These are phyloP conservation scores for Phialemoniopsis sp. DNA, from an alignment of 2,329 filamentous ascomycete species.

Conservation along the genomic window DNA sequence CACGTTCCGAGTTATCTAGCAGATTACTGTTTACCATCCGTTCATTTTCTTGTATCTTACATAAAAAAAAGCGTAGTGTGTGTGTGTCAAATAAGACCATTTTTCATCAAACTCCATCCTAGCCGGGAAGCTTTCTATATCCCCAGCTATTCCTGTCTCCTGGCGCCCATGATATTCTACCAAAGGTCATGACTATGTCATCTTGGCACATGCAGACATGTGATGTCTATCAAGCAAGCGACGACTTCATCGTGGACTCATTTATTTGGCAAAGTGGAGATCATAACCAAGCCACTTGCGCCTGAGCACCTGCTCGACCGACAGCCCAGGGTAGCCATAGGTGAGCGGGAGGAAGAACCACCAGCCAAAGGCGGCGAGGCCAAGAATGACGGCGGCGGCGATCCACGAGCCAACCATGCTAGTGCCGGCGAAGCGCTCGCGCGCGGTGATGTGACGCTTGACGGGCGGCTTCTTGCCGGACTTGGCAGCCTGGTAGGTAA, in stretches of 20 bases:
- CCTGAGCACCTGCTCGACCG: constrained; percentile 69
- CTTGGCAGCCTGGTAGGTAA: constrained; percentile 36
- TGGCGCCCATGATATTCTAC: no score
- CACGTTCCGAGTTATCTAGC: no score
- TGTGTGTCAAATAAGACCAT: no score
- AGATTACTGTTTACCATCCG: no score
- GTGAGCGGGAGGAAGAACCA: constrained; percentile 93
- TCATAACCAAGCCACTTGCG: constrained; percentile 98
- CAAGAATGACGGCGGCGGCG: constrained; percentile 66
- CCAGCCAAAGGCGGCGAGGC: constrained; percentile 70
- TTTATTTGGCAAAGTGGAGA: constrained; percentile 95
- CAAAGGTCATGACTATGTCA: no score
- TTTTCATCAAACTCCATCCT: no score
- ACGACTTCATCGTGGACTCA: neutral
- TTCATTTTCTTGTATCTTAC: no score
- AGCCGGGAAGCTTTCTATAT: no score
- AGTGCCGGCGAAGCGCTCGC: constrained; percentile 75
- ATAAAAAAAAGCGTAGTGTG: no score
- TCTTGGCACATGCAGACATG: no score
- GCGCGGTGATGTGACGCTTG: constrained; percentile 68
- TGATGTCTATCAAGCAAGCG: no score
- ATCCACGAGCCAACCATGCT: constrained; percentile 77
- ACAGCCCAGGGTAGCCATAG: constrained; percentile 88
- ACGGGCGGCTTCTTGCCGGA: constrained; percentile 37
- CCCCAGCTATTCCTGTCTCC: no score